Evolutionary conservation across 495 filamentous ascomycete genomes (phyloP).

Genomic region (Evernia prunastri): DNA sequence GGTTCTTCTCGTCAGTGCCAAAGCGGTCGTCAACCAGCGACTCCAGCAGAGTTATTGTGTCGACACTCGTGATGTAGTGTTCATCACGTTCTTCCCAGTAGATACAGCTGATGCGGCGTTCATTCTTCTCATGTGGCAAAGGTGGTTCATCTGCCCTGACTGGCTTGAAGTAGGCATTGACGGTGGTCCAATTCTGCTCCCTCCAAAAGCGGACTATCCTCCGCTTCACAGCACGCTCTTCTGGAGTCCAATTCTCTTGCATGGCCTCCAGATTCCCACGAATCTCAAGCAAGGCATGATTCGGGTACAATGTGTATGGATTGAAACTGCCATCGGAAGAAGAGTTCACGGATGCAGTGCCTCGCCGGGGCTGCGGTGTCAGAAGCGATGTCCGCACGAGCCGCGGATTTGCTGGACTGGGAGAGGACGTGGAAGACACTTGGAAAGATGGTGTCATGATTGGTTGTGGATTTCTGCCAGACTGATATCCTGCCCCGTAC

Average conservation of each 20-base stretch:
- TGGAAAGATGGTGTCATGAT: slow-evolving; percentile 32
- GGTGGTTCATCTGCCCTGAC: slow-evolving; percentile 63
- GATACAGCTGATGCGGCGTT: slow-evolving; percentile 85
- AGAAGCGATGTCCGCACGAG: slow-evolving; percentile 83
- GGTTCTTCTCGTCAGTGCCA: slow-evolving; percentile 94
- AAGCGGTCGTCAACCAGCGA: slow-evolving; percentile 77
- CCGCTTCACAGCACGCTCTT: slow-evolving; percentile 69
- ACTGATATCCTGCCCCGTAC: slow-evolving; percentile 29
- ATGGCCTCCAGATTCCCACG: slow-evolving; percentile 77
- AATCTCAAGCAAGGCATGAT: slow-evolving; percentile 78
- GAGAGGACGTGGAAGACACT: slow-evolving; percentile 38
- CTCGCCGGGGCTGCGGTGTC: slow-evolving; percentile 47
- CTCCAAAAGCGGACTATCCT: slow-evolving; percentile 82
- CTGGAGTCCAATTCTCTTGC: slow-evolving; percentile 68
- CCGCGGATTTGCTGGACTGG: slow-evolving; percentile 50
- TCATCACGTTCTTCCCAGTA: slow-evolving; percentile 86
- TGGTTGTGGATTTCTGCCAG: slow-evolving; percentile 32
- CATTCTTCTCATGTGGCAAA: slow-evolving; percentile 44
- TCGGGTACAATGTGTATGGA: slow-evolving; percentile 76
- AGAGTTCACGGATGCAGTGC: slow-evolving; percentile 33
- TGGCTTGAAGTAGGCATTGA: slow-evolving; percentile 64
- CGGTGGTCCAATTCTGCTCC: slow-evolving; percentile 65
- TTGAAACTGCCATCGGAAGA: slow-evolving; percentile 53
- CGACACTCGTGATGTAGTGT: slow-evolving; percentile 90
- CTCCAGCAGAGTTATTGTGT: slow-evolving; percentile 89